Percentiles rank a stretch among this genome's conserved stretches.
These are phyloP conservation scores for Fusarium sp. DNA, from an alignment of 2,329 filamentous ascomycete species.

Conservation along the genomic window DNA sequence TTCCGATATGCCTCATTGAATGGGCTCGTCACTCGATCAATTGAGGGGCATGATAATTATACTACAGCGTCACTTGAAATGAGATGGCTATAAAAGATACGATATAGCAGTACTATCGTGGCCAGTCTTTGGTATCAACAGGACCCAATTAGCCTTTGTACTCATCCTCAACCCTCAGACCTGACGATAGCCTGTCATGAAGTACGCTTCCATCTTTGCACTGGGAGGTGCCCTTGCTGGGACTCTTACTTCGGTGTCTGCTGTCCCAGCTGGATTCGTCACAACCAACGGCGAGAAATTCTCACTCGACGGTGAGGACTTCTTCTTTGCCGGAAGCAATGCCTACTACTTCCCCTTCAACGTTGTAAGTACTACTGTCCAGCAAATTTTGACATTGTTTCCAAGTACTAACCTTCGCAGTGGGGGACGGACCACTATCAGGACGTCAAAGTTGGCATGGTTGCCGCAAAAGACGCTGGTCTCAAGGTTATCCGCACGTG, in stretches of 20 bases:
- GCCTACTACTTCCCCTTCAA: constrained; percentile 71
- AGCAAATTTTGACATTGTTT: neutral
- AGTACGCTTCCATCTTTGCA: constrained; percentile 22
- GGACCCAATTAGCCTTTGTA: neutral
- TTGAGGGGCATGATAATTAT: constrained; percentile 17
- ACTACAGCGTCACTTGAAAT: neutral
- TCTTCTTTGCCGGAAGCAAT: constrained; percentile 71
- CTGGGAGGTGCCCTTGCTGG: constrained; percentile 14
- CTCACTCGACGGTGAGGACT: constrained; percentile 68
- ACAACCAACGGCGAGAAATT: constrained; percentile 66
- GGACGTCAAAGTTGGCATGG: constrained; percentile 63
- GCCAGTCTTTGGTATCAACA: neutral
- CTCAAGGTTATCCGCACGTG: constrained; percentile 70
- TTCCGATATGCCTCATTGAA: constrained; percentile 38
- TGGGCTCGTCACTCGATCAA: constrained; percentile 9
- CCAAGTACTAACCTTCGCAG: constrained; percentile 7
- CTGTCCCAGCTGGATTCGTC: constrained; percentile 60
- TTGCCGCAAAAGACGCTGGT: constrained; percentile 63
- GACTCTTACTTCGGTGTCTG: constrained; percentile 1
- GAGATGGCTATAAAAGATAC: constrained; percentile 24
- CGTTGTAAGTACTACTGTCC: constrained; percentile 56
- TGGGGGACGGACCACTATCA: constrained; percentile 51
- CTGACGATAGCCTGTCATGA: constrained; percentile 16
- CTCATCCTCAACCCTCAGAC: neutral
- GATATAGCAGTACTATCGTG: neutral